Evolutionary conservation across 2,329 filamentous ascomycete genomes (phyloP).

Genomic region (Diaporthe sp.): DNA sequence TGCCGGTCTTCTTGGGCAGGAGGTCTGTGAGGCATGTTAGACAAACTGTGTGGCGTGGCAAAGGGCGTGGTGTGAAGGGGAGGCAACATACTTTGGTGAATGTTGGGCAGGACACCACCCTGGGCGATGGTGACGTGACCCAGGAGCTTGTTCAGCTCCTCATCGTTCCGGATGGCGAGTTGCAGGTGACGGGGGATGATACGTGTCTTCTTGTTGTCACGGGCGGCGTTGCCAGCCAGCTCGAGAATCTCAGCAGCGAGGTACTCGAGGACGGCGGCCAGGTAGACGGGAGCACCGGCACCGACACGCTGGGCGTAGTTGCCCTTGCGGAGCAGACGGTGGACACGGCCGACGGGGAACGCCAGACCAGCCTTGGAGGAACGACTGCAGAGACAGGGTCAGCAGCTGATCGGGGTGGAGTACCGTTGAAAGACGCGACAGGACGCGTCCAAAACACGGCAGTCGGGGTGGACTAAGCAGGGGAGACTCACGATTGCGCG

Average conservation of each 20-base stretch:
- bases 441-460: constrained; percentile 34
- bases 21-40: constrained; percentile 76
- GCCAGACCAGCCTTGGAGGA: constrained; percentile 99
- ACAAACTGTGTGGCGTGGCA: not conserved
- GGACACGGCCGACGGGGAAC: constrained; percentile 98
- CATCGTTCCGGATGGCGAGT: constrained; percentile 99
- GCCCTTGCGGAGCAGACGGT: constrained; percentile 98
- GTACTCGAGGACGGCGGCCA: constrained; percentile 98
- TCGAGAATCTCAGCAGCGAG: constrained; percentile 99
- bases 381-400: constrained; percentile 73
- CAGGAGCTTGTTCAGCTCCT: constrained; percentile 99
- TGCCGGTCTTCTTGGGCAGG: constrained; percentile 98
- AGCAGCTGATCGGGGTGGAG: constrained; percentile 47
- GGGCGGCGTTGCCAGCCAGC: constrained; percentile 97
- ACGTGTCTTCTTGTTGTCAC: constrained; percentile 99
- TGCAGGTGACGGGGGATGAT: constrained; percentile 99
- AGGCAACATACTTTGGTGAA: constrained; percentile 87
- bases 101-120: constrained; percentile 97
- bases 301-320: constrained; percentile 99
- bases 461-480: not conserved
- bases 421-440: constrained; percentile 53
- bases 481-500: constrained; percentile 91
- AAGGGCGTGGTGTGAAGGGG: too few relatives aligned
- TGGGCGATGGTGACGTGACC: constrained; percentile 97
- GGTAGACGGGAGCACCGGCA: constrained; percentile 97